Conservation (phyloP, 2,329 filamentous ascomycete species). For the Chrysosporium keratinophilum region DNA sequence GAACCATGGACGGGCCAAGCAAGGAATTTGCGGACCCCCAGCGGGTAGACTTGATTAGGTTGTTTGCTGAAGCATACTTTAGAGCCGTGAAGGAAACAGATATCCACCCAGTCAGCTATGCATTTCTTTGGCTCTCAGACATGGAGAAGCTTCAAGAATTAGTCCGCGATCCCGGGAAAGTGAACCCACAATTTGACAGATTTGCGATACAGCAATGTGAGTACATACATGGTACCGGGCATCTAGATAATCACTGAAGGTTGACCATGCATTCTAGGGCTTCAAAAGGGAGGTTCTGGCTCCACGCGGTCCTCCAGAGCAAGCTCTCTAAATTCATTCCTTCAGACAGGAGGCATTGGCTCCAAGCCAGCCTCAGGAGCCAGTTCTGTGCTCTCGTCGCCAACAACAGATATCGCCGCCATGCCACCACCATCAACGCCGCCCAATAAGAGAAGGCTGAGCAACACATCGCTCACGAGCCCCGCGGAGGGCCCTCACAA, state of each 20-base stretch:
- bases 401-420: too few species aligned
- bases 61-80: background rate
- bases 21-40: background rate
- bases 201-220: background rate
- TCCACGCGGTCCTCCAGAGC: too few species aligned
- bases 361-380: too few species aligned
- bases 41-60: background rate
- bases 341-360: too few species aligned
- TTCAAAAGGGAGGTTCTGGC: background rate
- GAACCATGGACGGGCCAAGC: background rate
- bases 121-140: background rate
- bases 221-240: background rate
- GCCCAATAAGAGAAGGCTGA: background rate
- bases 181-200: background rate
- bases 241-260: background rate
- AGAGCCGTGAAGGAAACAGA: background rate
- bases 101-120: background rate
- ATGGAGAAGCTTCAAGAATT: background rate
- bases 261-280: background rate
- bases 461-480: background rate
- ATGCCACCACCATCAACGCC: background rate
- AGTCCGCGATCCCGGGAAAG: background rate
- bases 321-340: too few species aligned
- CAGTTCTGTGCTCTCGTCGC: too few species aligned
- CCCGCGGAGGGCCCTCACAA: background rate